Base-by-base conservation (phyloP, 345 rosid genomes). In the Melastoma malabathricum region DNA sequence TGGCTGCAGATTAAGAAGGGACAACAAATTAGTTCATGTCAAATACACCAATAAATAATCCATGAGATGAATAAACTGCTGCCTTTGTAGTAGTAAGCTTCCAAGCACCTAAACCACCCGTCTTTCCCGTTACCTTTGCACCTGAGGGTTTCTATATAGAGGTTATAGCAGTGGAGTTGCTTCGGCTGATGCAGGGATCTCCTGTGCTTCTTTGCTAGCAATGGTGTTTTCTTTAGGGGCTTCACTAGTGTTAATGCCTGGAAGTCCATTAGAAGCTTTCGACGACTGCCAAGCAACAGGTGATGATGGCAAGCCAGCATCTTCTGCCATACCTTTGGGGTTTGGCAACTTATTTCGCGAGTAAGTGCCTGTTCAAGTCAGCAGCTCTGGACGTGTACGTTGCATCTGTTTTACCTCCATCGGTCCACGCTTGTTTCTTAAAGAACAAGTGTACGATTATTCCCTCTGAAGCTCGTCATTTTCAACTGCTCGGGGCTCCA, bases 311-410 rank as follows among this genome's bases (percentile, higher is more conserved):
- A 66, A 48, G 46, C 62, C 74, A 9, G 51, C 62, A 47, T 66
- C 97, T 61, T 76, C 94, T 3, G 81, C 76, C 62, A 65, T 79
- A 54, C n/a, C n/a, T n/a, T n/a, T n/a, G n/a, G n/a, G 79, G 71
- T 81, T 87, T 92, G 47, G 95, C 65, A 65, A 87, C 95, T 73
- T 92, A 95, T 68, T 85, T 92, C 3, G 95, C 54, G 46, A 90
- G 93, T 44, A 64, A 55, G 68, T 86, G 96, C 81, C 75, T 77
- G 54, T 87, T 87, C 47, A 83, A 72, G 17, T 84, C 97, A 46
- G 98, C 95, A 65, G 97, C 88, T 71, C 95, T 79, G 3, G 98
- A 92, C 15, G 90, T 92, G 68, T 84, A 92, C 75, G 87, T 84
- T 15, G 95, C 84, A 58, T 87, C 98, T 60, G 79, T 79, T 73